Conservation (phyloP, 2,329 filamentous ascomycete genomes). For the Ceratocystis variospora region DNA sequence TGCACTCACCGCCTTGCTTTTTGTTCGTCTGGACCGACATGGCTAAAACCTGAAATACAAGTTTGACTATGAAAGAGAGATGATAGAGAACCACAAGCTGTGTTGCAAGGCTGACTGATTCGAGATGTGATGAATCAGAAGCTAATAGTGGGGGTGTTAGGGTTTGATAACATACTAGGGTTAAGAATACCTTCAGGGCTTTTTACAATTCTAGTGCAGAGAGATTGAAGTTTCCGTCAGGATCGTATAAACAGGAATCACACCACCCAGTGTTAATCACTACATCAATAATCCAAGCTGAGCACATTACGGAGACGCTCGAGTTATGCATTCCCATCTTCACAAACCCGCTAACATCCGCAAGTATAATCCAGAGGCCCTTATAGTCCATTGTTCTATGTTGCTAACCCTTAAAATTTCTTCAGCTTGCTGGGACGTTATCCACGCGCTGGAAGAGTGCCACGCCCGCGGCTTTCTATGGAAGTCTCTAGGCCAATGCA, state of each 20-base stretch:
- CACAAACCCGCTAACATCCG: constrained; percentile 59
- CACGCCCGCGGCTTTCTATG: constrained; percentile 84
- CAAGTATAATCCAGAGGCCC: constrained; percentile 7
- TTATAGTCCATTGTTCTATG: background rate
- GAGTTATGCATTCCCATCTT: constrained; percentile 87
- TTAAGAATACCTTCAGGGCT: background rate
- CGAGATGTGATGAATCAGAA: background rate
- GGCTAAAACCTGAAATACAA: constrained; percentile 8
- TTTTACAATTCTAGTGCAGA: background rate
- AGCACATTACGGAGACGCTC: background rate
- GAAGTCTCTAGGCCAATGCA: constrained; percentile 86
- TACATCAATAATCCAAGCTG: background rate
- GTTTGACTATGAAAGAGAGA: background rate
- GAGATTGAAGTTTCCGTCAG: background rate
- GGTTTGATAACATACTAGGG: background rate
- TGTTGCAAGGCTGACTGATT: background rate
- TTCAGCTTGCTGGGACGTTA: constrained; percentile 84
- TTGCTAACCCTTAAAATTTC: constrained; percentile 6
- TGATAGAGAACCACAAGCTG: background rate
- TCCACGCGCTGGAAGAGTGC: constrained; percentile 88
- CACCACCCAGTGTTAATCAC: background rate
- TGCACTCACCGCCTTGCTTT: constrained; percentile 56
- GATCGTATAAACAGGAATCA: background rate
- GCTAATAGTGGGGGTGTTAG: constrained; percentile 3
- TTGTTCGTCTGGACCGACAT: constrained; percentile 45